Percentiles rank a stretch among this genome's conserved stretches.
Conservation (phyloP, 164 flowering plant genomes). For the Macadamia integrifolia region DNA sequence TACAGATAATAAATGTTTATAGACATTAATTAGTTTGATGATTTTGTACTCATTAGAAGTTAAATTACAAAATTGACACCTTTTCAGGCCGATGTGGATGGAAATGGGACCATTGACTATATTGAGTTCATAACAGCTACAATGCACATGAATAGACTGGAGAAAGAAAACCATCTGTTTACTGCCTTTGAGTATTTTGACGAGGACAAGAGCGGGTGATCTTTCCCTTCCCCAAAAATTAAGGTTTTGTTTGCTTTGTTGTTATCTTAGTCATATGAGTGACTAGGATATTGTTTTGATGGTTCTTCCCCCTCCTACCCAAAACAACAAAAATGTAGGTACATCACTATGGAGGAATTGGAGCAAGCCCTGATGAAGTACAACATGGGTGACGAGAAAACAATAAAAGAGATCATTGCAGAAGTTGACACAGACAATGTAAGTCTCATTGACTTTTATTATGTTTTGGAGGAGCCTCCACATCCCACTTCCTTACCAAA, state of each 20-base stretch:
- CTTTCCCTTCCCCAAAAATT: constrained; percentile 4
- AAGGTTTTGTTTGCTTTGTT: background rate
- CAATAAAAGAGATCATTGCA: constrained; percentile 88
- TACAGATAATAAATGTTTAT: too few relatives aligned
- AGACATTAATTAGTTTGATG: too few relatives aligned
- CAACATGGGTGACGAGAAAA: constrained; percentile 82
- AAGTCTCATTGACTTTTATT: too few relatives aligned
- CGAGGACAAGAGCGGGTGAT: constrained; percentile 93
- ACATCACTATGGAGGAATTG: constrained; percentile 86
- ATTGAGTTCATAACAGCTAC: constrained; percentile 96
- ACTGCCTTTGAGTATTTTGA: constrained; percentile 91
- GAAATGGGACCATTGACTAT: constrained; percentile 91
- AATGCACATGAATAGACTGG: constrained; percentile 95
- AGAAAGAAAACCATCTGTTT: constrained; percentile 81
- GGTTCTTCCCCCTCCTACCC: too few relatives aligned
- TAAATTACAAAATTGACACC: background rate
- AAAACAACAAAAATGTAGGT: constrained; percentile 28
- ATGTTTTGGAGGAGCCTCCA: too few relatives aligned
- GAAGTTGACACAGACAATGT: constrained; percentile 95
- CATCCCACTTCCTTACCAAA: too few relatives aligned
- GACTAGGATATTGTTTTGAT: background rate
- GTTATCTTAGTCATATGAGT: background rate
- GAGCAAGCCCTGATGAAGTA: constrained; percentile 77
- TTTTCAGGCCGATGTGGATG: constrained; percentile 93
- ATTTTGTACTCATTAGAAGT: background rate